Evolutionary conservation across 2,329 filamentous ascomycete species (phyloP).

Genomic region (Nemania serpens): DNA sequence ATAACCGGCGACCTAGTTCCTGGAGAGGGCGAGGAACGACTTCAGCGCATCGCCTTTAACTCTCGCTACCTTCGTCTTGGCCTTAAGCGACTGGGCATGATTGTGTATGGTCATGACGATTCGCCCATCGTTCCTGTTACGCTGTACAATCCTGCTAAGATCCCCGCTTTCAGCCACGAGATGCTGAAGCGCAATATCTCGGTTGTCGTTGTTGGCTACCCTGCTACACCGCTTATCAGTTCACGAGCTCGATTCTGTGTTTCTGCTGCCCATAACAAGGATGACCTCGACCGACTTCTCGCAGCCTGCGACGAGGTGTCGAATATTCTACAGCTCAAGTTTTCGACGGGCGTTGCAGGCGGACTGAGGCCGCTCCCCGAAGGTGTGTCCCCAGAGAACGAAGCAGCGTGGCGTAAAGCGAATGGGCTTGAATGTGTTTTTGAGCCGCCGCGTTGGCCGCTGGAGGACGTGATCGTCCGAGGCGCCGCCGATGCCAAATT

Average conservation of each 20-base stretch:
- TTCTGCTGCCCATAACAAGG: constrained; percentile 95
- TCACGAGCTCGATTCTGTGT: constrained; percentile 96
- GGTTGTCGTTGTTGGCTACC: constrained; percentile 95
- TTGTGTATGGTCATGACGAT: constrained; percentile 96
- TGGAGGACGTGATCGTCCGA: constrained; percentile 79
- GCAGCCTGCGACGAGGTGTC: constrained; percentile 91
- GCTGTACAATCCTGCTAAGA: constrained; percentile 98
- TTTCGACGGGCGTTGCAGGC: constrained; percentile 93
- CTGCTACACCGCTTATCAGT: constrained; percentile 91
- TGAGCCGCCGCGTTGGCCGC: constrained; percentile 76
- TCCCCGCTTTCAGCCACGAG: constrained; percentile 96
- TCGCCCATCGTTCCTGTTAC: constrained; percentile 94
- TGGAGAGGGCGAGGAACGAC: constrained; percentile 91
- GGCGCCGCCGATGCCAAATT: constrained; percentile 78
- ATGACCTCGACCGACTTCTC: constrained; percentile 89
- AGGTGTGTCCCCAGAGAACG: constrained; percentile 71
- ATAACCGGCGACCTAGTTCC: constrained; percentile 87
- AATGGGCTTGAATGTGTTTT: constrained; percentile 58
- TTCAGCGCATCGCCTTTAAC: constrained; percentile 97
- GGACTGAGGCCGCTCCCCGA: constrained; percentile 78
- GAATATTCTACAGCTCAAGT: constrained; percentile 91
- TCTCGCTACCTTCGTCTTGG: constrained; percentile 96
- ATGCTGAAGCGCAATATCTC: constrained; percentile 98
- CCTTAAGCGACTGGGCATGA: constrained; percentile 94
- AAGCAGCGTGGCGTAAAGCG: constrained; percentile 52